Base-by-base conservation (phyloP, 345 rosid genomes). In the Acer saccharum region DNA sequence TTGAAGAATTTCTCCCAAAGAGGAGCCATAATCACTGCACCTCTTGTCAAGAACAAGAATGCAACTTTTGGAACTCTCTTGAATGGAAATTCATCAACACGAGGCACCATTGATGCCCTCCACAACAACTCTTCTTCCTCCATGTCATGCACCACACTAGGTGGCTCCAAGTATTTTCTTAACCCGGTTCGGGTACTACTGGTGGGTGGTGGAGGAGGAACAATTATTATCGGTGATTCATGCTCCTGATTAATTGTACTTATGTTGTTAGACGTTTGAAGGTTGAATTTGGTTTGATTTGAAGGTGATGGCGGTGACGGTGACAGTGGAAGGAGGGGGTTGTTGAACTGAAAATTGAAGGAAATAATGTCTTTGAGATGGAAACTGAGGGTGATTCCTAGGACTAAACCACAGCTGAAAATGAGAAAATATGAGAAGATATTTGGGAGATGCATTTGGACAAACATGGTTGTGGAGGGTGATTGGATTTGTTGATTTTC, bases 1-100 rank as follows among this genome's bases (percentile, higher is more conserved):
- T 81, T 43, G 77, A 93, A 94, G 86, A 94, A 94, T 75, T 76
- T 86, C 79, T 94, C 97, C 98, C 97, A 93, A 17, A 94, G 83
- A 10, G 93, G 95, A 71, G 92, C 95, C 80, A 94, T 83, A 20
- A 87, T 77, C 66, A 94, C 87, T 18, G 84, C 85, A 69, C 97
- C 93, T 82, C 85, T 94, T 11, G 94, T 89, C 90, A 94, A 76
- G 83, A 92, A 94, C 92, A 94, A 54, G 82, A 94, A 94, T 10
- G 97, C 98, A 27, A 92, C 87, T 79, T 90, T 94, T 5, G 92
- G 94, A 18, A 79, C 78, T 71, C 83, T 85, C 12, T 79, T 75
- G 80, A 83, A 81, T 20, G 93, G 85, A 78, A 44, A 84, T 27
- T 71, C 62, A 0, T 32, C 60, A 60, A 73, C 52, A 52, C 41